Evolutionary conservation across 2,329 filamentous ascomycete genomes (phyloP), one percentile per base, ranked within the genome.

Genomic region (Venturia effusa): DNA sequence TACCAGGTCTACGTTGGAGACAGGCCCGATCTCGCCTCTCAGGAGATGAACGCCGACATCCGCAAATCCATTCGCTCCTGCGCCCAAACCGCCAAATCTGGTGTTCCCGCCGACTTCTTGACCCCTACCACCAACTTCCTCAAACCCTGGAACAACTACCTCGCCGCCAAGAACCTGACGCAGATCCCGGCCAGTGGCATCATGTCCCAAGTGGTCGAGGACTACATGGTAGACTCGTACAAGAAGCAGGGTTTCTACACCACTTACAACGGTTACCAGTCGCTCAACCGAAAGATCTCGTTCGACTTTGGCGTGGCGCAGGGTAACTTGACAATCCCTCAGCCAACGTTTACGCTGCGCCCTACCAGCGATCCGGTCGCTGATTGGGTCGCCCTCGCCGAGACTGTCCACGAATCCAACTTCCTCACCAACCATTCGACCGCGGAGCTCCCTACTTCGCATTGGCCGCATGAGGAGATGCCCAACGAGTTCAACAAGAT

Each of bases 231-330:
- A 11, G 22, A 32, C 17, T 63, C 59, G 34, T 64, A 64, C 41
- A 37, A 43, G 40, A 64, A 64, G 45, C 63, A 64, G 37, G 63
- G 63, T 11, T 64, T 64, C 37, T 64, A 64, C 41, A 64, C 54
- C 45, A 64, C 63, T n/a, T 64, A 48, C 60, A 64, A 64, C 48
- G 63, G 63, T 5, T 64, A 64, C 45, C 63, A 64, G 43, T 55
- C 2, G 15, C 62, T 62, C 43, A 64, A 64, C 45, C 59, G 63
- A 19, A 64, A 64, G 13, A 32, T 63, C 8, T 55, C 63, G 2
- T 64, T 37, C 37, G 59, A 64, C 39, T 57, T 37, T 39, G 63
- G 45, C 17, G 37, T 51, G 0, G 63, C 40, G 10, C 63, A 64
- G 34, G 63, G 63, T 4, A 64, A 64, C 30, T 37, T 32, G 17